Evolutionary conservation across 192 early-diverging fungal genomes (phyloP), one percentile per base, ranked within the genome.

Genomic region (Gaertneriomyces semiglobifer): DNA sequence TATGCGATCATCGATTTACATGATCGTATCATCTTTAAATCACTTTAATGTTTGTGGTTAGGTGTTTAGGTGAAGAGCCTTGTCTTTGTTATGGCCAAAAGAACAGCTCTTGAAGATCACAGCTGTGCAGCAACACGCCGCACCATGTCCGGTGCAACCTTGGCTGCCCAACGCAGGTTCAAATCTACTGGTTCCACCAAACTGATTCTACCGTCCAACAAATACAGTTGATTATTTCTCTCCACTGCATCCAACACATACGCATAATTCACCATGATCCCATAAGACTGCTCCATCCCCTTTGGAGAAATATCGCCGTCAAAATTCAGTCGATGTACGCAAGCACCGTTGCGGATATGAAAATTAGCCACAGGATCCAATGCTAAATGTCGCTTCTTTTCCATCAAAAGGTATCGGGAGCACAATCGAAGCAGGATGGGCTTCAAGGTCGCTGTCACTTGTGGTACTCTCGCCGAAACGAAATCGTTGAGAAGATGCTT

Each of bases 181-280:
- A 42, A 12, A n/a, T 68, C 33, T 9, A 60, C 60, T 11, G 68
- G 65, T 11, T 75, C 60, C 16, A 72, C 5, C 20, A 80, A 62
- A 18, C 65, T 12, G n/a, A 82, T 69, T 14, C 51, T 64, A 20
- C 79, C 79, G 44, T 81, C 68, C 39, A 78, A 58, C 38, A 81
- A 54, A 58, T 82, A 82, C 25, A 48, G 33, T 70, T 90, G 79
- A 64, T 93, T 93, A 80, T 97, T 95, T 53, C 76, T 73, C 72
- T 94, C 93, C 59, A 95, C 79, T 18, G 81, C 75, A 42, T 83
- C 78, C 44, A 91, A 64, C 8, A 88, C 73, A 70, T 98, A 98
- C 60, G 90, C 84, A 72, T 95, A 98, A 73, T 98, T 96, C 51
- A 91, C 84, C 95, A 98, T 98, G 51, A 98, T 87, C 3, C 92